Evolutionary conservation across 1,284 basidiomycete genomes (phyloP), one percentile per base, ranked within the genome.

Genomic region (Pseudomicrostroma phylloplanum): DNA sequence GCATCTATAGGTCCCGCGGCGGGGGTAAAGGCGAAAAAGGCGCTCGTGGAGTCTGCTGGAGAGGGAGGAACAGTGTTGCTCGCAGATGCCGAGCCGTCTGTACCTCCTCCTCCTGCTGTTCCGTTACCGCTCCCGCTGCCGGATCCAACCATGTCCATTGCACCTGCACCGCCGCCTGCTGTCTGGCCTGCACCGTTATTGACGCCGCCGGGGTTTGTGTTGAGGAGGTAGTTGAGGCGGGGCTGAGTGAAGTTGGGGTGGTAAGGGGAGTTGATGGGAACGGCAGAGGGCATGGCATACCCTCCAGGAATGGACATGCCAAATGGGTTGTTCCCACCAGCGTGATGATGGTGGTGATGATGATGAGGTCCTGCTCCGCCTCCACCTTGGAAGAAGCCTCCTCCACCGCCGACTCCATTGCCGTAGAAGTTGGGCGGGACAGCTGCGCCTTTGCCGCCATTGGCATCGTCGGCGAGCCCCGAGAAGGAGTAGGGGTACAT

Each of bases 231-330:
- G 61, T n/a, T 63, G 65, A 36, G 55, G 41, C 17, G 65, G 36
- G 12, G 51, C 59, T 36, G 30, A 9, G 30, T 36, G 21, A 55
- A 51, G 43, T 59, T 58, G 15, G 53, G 58, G n/a, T 51, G 62
- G 15, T n/a, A 41, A 12, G 19, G 39, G 11, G 13, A 26, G 51
- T 54, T 54, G 51, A 42, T 63, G 61, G 41, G 65, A 63, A 26
- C 68, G 63, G 42, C 67, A 64, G 30, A 36, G n/a, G 70, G 58
- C 60, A 72, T 53, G 19, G 70, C 70, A 55, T 72, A 72, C 7
- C 68, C 70, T 8, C 70, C 70, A 12, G 70, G 68, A 26, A 72
- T 65, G 51, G 66, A 66, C 25, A 69, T 67, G 36, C 70, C 70
- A 57, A 72, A 72, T 1, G 70, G 70, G 62, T 72, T 61, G 55